phyloP scores from a whole-genome alignment of 2,329 filamentous ascomycete genomes.

The Cladosporium halotolerans region DNA sequence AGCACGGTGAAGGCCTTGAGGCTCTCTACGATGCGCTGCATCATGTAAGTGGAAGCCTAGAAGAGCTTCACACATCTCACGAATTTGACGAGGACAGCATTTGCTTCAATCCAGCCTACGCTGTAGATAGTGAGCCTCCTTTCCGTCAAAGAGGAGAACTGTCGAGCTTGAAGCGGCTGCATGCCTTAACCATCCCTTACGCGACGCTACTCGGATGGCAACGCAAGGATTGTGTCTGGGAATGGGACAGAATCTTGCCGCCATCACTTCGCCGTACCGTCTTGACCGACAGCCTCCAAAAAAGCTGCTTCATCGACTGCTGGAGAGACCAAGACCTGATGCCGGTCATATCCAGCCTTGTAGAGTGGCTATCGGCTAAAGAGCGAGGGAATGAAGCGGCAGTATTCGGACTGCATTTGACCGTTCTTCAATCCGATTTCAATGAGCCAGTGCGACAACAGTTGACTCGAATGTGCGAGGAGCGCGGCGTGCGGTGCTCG shows the following conservation, averaged over 20 bases:
- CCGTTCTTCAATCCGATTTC: not conserved
- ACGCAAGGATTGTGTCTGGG: not conserved
- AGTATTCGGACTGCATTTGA: slow-evolving; percentile 1
- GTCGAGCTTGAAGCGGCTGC: not conserved
- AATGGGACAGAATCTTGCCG: not conserved
- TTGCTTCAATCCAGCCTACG: not conserved
- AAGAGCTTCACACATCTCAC: slow-evolving; percentile 6
- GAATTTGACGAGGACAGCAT: not conserved
- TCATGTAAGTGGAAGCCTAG: not conserved
- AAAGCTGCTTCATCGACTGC: not conserved
- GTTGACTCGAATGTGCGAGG: not conserved
- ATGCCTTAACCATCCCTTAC: not conserved
- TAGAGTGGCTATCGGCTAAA: not conserved
- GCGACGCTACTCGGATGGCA: not conserved
- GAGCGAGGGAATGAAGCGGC: not conserved
- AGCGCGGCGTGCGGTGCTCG: not conserved
- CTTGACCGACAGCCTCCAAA: not conserved
- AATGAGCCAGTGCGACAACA: not conserved
- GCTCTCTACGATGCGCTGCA: slow-evolving; percentile 4
- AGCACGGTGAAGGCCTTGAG: not conserved
- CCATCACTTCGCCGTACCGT: slow-evolving; percentile 1
- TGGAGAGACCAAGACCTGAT: slow-evolving; percentile 2
- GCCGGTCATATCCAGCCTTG: not conserved
- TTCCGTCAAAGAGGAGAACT: not conserved
- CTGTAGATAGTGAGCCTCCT: not conserved